phyloP scores from a whole-genome alignment of 192 early-diverging fungal species.

The Coemansia sp. region DNA sequence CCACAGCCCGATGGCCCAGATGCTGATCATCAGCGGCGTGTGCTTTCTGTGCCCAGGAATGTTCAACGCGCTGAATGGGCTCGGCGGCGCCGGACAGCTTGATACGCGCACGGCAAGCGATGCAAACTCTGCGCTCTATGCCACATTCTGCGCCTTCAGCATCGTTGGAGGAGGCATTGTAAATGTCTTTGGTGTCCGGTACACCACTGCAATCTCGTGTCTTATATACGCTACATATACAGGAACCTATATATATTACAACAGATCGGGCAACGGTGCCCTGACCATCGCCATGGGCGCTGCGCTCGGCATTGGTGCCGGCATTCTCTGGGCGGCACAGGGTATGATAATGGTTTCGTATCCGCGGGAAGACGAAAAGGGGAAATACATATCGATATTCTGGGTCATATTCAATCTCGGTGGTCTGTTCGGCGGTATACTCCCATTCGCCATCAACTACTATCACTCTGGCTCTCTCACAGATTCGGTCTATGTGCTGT shows the following conservation, averaged over 20 bases:
- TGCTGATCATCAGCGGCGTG: constrained; percentile 67
- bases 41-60: constrained; percentile 80
- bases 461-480: constrained; percentile 57
- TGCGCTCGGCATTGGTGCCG: constrained; percentile 75
- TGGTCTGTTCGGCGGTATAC: constrained; percentile 70
- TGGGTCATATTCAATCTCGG: constrained; percentile 81
- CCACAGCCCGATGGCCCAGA: constrained; percentile 65
- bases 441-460: constrained; percentile 69
- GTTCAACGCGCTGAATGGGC: constrained; percentile 68
- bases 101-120: constrained; percentile 61
- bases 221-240: constrained; percentile 71
- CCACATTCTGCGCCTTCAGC: constrained; percentile 72
- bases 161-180: constrained; percentile 75
- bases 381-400: constrained; percentile 77
- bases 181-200: constrained; percentile 73
- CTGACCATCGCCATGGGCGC: constrained; percentile 72
- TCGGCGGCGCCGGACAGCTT: constrained; percentile 69
- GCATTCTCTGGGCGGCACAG: constrained; percentile 69
- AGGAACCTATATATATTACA: constrained; percentile 68
- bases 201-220: constrained; percentile 64
- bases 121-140: constrained; percentile 73
- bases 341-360: constrained; percentile 82
- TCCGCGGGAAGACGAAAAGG: constrained; percentile 75
- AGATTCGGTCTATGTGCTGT: constrained; percentile 68
- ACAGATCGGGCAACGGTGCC: constrained; percentile 57